These are phyloP conservation scores for Suillus decipiens DNA, from an alignment of 768 basidiomycete genomes.

Conservation along the genomic window DNA sequence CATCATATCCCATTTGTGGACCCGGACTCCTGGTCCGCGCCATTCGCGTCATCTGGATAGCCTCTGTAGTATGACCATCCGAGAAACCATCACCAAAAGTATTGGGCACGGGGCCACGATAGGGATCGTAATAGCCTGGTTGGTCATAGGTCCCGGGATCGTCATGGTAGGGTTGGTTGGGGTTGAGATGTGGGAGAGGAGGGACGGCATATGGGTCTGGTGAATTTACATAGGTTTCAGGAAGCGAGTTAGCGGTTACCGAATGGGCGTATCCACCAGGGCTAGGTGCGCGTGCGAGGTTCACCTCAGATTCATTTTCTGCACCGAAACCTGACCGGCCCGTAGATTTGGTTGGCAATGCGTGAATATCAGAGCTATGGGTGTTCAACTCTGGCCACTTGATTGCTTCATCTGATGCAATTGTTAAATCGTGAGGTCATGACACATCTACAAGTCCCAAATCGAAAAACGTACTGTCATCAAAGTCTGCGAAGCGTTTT, in stretches of 20 bases:
- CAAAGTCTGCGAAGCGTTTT: slow-evolving; percentile 74
- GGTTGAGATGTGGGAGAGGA: slow-evolving; percentile 79
- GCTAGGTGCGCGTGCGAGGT: slow-evolving; percentile 53
- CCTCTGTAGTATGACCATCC: slow-evolving; percentile 46
- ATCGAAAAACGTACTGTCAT: slow-evolving; percentile 63
- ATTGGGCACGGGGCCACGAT: slow-evolving; percentile 72
- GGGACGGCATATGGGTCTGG: slow-evolving; percentile 81
- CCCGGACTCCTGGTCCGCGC: slow-evolving; percentile 41
- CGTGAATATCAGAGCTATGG: slow-evolving; percentile 56
- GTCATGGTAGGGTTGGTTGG: slow-evolving; percentile 74
- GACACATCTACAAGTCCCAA: slow-evolving; percentile 15
- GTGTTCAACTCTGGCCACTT: slow-evolving; percentile 89
- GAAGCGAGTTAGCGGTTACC: slow-evolving; percentile 45
- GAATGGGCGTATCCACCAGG: slow-evolving; percentile 48
- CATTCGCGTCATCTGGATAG: slow-evolving; percentile 78
- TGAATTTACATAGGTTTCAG: slow-evolving; percentile 38
- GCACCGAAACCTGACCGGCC: slow-evolving; percentile 66
- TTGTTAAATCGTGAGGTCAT: background rate
- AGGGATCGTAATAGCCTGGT: slow-evolving; percentile 73
- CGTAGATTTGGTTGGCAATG: slow-evolving; percentile 69
- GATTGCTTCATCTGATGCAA: slow-evolving; percentile 69
- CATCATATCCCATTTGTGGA: slow-evolving; percentile 42
- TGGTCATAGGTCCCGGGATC: slow-evolving; percentile 53
- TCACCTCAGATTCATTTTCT: slow-evolving; percentile 62
- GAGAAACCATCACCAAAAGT: slow-evolving; percentile 50